A percentile compares a stretch with the other conserved stretches of the same genome.
Evolutionary conservation across 371 early-diverging fungal species (phyloP).

Genomic region (Chytridium lagenaria): DNA sequence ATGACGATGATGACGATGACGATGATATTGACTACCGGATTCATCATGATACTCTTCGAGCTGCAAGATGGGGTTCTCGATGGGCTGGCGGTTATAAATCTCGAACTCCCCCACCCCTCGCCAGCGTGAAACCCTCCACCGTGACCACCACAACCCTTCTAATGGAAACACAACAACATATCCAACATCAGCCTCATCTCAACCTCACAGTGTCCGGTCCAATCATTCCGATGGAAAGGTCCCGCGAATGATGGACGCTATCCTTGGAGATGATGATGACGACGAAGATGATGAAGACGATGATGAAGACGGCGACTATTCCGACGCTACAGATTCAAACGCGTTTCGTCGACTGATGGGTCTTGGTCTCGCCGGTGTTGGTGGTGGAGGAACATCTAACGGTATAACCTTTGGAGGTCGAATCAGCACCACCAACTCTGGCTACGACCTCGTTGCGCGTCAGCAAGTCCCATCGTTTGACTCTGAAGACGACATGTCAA

Average conservation of each 20-base stretch:
- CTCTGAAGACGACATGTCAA: background rate
- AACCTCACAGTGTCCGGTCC: background rate
- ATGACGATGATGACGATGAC: conserved; percentile 22
- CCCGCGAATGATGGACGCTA: conserved; percentile 5
- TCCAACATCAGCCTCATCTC: too few relatives aligned
- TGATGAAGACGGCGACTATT: conserved; percentile 6
- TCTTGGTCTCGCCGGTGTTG: background rate
- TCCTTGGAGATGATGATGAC: conserved; percentile 19
- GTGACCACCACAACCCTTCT: too few relatives aligned
- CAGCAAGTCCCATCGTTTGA: conserved; percentile 1
- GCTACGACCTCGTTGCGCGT: background rate
- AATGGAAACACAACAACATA: background rate
- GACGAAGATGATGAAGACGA: conserved; percentile 25
- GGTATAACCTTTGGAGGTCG: too few relatives aligned
- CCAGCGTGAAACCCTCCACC: too few relatives aligned
- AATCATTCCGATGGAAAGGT: background rate
- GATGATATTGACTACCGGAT: conserved; percentile 29
- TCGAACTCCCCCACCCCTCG: too few relatives aligned
- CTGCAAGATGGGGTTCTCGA: conserved; percentile 13
- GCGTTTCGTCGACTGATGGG: background rate
- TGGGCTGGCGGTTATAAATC: conserved; percentile 22
- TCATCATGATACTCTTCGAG: conserved; percentile 19
- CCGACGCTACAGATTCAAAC: background rate
- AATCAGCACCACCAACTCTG: too few relatives aligned
- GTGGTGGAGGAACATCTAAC: too few relatives aligned